Evolutionary conservation across 306 rosid species (phyloP).

Genomic region (Corylus americana): DNA sequence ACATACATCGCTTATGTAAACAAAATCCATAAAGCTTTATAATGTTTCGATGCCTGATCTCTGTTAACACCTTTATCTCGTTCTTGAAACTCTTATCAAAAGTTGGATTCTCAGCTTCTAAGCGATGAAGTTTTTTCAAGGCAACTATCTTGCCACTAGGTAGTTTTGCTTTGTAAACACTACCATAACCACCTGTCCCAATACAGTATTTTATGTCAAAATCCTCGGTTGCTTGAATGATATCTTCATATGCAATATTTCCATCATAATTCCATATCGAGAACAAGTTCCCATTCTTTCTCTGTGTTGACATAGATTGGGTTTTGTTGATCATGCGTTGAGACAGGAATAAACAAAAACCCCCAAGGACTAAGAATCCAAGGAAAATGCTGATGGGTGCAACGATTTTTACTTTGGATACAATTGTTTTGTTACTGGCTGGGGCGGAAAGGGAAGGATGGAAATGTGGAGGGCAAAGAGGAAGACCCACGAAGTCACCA

Average conservation of each 20-base stretch:
- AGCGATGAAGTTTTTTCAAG: constrained; percentile 23
- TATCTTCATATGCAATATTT: background rate
- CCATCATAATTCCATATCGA: background rate
- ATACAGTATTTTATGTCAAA: constrained; percentile 7
- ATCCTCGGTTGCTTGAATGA: background rate
- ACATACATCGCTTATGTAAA: constrained; percentile 23
- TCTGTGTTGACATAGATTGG: background rate
- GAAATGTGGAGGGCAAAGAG: background rate
- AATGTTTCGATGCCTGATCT: constrained; percentile 9
- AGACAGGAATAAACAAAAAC: background rate
- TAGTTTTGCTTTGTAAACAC: constrained; percentile 17
- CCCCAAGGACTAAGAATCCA: background rate
- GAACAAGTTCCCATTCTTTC: background rate
- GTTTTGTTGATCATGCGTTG: background rate
- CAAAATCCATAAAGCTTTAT: constrained; percentile 24
- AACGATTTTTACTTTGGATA: background rate
- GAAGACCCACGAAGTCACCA: background rate
- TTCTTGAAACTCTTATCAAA: constrained; percentile 11
- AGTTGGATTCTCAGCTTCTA: background rate
- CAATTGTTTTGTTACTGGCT: background rate
- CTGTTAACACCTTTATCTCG: constrained; percentile 19
- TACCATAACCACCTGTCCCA: constrained; percentile 12
- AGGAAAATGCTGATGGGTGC: background rate
- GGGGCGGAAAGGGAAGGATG: no score
- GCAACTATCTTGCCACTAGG: constrained; percentile 18